Base-by-base conservation (phyloP, 352 stramenopile species). In the Phytophthora agathidicida region DNA sequence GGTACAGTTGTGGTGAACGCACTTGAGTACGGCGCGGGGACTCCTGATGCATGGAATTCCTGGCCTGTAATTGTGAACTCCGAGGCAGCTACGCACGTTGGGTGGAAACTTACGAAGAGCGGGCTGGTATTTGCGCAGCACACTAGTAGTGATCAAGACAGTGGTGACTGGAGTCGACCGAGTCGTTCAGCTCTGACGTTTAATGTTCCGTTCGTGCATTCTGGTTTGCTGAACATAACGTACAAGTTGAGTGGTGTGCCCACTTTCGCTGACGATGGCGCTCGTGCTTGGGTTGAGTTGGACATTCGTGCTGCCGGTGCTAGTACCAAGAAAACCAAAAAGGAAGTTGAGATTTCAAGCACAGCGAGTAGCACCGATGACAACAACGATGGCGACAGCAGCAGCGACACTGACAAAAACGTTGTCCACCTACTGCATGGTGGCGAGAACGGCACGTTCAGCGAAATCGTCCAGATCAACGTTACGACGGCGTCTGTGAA, bases 71-170 rank as follows among this genome's bases (percentile, higher is more conserved):
- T 89, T n/a, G 43, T 91, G n/a, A 70, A 90, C 23, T 49, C 44
- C 2, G 52, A 64, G 5, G 55, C 59, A 2, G 73, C 83, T 3
- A 66, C 74, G 36, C 44, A 62, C 20, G 55, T 50, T 4, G 83
- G 80, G 2, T 93, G 83, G 83, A 89, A 86, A 57, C 64, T 93
- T 9, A 88, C 80, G 13, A 76, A 84, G 35, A 75, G 83, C 22
- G 83, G 77, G 0, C 14, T 88, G 9, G n/a, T 73, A 11, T 90
- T 90, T 43, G 49, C 60, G 2, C 51, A 77, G 22, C 62, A 70
- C 58, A 65, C 56, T 2, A 47, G 27, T 20, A 59, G 23, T 54
- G 68, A 75, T 13, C 9, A 64, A 43, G 52, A 73, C 38, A 22
- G 35, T 42, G 26, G 45, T 20, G 47, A 48, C 16, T 77, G 47